Evolutionary conservation across 768 basidiomycete genomes (phyloP), one percentile per base, ranked within the genome.

Genomic region (Boletus vinaceobasis): DNA sequence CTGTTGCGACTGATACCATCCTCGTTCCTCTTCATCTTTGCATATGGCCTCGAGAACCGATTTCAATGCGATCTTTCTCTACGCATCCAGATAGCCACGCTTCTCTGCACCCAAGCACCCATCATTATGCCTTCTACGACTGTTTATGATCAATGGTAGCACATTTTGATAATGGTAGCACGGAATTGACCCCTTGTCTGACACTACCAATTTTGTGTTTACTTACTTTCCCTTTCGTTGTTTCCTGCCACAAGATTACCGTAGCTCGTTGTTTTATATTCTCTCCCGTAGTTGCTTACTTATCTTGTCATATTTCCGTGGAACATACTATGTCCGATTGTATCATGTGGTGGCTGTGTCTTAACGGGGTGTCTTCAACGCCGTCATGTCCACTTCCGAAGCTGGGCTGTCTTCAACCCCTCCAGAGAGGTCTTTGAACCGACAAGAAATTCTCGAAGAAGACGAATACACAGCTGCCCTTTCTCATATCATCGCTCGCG

Each of bases 401-500:
- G 57, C 54, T 45, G 62, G 59, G 14, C 64, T 70, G 17, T 67
- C 68, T 5, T 64, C 71, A 11, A 62, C 70, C 1, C 43, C 56
- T 0, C 46, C 65, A 23, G 73, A 75, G 58, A 81, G 79, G 26
- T 93, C 90, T 17, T 75, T 93, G 53, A 88, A 88, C 66, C 74
- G 77, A 14, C 90, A 93, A 64, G 65, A 78, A 13, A 78, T 92
- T 14, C 80, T 91, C 14, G 89, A 92, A 46, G 97, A 99, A 76
- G 97, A 98, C 59, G 93, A 94, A 67, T 98, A 98, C 70, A 94
- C 93, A 2, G 85, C 83, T 43, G 90, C 89, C 1, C 79, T 99
- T 21, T 92, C 91, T 11, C 81, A 85, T 44, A 98, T 98, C 64
- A 98, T 98, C 64, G 89, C 91, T 37, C 87, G 97, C 46, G 96